Conservation (phyloP, 352 stramenopile species). For the Pythium graminicola region DNA sequence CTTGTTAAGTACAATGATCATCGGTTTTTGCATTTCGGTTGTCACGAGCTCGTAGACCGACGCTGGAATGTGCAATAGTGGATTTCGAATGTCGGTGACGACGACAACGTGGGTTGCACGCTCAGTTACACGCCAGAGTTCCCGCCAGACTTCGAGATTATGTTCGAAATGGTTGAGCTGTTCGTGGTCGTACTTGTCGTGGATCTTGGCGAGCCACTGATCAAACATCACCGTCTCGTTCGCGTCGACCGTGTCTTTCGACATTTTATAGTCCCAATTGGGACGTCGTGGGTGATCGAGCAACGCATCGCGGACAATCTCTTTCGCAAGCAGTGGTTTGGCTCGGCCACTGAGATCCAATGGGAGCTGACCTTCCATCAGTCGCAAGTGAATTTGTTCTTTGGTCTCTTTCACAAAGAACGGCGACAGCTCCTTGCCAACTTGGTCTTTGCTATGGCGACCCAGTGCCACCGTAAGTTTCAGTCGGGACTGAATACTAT, state of each 20-base stretch:
- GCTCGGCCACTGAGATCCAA: slow-evolving; percentile 46
- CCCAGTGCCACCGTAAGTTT: slow-evolving; percentile 78
- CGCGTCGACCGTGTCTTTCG: slow-evolving; percentile 78
- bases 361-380: slow-evolving; percentile 76
- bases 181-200: slow-evolving; percentile 77
- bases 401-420: slow-evolving; percentile 86
- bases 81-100: slow-evolving; percentile 75
- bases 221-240: slow-evolving; percentile 85
- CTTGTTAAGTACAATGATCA: slow-evolving; percentile 84
- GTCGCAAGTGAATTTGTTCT: slow-evolving; percentile 77
- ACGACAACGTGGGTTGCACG: slow-evolving; percentile 73
- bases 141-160: slow-evolving; percentile 81
- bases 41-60: slow-evolving; percentile 79
- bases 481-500: slow-evolving; percentile 49
- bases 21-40: slow-evolving; percentile 61
- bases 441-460: slow-evolving; percentile 75
- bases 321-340: slow-evolving; percentile 49
- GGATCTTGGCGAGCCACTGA: slow-evolving; percentile 78
- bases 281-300: slow-evolving; percentile 70
- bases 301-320: slow-evolving; percentile 54
- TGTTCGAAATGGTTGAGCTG: slow-evolving; percentile 84
- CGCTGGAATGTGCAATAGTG: slow-evolving; percentile 70
- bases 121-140: slow-evolving; percentile 84
- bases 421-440: slow-evolving; percentile 78
- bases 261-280: slow-evolving; percentile 72